phyloP scores from a whole-genome alignment of 352 stramenopile species.

The Pythium scleroteichum region DNA sequence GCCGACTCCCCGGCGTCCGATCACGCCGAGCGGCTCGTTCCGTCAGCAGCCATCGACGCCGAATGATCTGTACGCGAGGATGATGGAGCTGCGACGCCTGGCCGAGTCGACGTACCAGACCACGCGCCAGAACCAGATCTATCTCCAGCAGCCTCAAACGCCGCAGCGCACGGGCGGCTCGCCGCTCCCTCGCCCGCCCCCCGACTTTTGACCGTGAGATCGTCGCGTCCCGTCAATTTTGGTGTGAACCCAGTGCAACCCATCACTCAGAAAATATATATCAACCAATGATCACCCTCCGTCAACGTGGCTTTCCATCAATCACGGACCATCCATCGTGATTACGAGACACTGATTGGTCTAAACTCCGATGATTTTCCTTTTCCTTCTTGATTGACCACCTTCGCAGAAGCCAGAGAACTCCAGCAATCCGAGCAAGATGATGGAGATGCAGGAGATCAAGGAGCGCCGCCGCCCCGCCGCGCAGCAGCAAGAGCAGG shows the following conservation, averaged over 20 bases:
- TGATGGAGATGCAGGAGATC: conserved; percentile 68
- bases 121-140: conserved; percentile 39
- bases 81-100: conserved; percentile 41
- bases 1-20: not conserved
- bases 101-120: conserved; percentile 40
- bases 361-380: conserved; percentile 2
- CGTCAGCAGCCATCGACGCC: not conserved
- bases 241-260: conserved; percentile 9
- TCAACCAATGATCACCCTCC: too few relatives aligned
- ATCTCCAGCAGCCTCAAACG: conserved; percentile 29
- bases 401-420: too few relatives aligned
- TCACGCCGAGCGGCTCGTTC: not conserved
- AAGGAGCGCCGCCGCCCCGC: conserved; percentile 39
- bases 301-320: not conserved
- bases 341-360: not conserved
- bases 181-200: not conserved
- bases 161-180: not conserved
- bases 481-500: not conserved
- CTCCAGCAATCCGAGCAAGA: conserved; percentile 23
- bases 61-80: conserved; percentile 23
- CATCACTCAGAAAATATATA: not conserved
- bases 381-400: too few relatives aligned
- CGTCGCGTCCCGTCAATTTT: not conserved
- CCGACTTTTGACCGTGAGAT: not conserved
- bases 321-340: not conserved